These are phyloP conservation scores for Fusarium newnesense DNA, from an alignment of 2,329 filamentous ascomycete species.

Conservation along the genomic window DNA sequence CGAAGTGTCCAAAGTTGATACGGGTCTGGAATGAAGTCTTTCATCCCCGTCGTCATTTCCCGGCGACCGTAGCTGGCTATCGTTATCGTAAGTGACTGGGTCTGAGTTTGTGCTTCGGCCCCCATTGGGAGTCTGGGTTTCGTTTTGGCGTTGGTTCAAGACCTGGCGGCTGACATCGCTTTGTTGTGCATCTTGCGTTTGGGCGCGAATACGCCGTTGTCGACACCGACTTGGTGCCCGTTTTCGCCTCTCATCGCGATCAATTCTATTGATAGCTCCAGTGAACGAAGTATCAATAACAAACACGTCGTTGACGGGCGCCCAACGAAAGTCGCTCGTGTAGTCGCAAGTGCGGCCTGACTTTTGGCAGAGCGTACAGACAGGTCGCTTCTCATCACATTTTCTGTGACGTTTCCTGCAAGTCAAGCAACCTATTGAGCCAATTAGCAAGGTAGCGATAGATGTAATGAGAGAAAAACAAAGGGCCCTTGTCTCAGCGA, in stretches of 20 bases:
- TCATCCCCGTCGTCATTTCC: too few species aligned
- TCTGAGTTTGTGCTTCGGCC: too few species aligned
- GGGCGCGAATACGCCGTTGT: background rate
- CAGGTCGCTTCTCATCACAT: background rate
- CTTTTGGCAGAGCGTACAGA: background rate
- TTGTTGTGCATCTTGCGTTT: background rate
- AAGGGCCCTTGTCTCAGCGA: too few species aligned
- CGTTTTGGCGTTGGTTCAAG: background rate
- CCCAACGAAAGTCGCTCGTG: background rate
- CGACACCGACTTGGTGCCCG: accelerated
- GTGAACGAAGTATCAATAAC: background rate
- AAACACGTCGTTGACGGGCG: background rate
- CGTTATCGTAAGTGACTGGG: background rate
- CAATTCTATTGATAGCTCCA: background rate
- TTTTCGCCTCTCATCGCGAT: background rate
- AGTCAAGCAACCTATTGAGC: background rate
- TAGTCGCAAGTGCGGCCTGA: background rate
- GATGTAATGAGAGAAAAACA: background rate
- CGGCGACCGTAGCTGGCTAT: background rate
- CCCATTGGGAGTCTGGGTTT: background rate
- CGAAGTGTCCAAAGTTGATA: background rate
- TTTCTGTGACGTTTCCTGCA: background rate
- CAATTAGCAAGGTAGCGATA: background rate
- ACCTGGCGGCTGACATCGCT: background rate
- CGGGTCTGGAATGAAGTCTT: too few species aligned